Base-by-base conservation (phyloP, 2,329 filamentous ascomycete genomes). In the Hymenoscyphus salicellus region DNA sequence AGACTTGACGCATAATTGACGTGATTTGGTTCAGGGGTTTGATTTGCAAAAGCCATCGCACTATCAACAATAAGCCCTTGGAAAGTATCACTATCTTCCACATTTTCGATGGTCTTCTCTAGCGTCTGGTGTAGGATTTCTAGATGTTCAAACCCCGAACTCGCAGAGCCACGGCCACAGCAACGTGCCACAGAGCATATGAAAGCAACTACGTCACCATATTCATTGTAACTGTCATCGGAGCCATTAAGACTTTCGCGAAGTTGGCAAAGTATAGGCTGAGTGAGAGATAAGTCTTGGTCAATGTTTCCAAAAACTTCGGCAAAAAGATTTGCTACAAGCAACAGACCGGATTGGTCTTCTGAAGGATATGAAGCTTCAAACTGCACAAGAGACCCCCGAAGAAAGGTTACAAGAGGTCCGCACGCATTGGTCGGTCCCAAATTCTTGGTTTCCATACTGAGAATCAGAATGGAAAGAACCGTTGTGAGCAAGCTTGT, bases 161-260 rank as follows among this genome's bases (percentile, higher is more conserved):
- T 72, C 1, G 72, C 71, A 14, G 75, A 68, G 5, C 75, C 78
- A 64, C 80, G 79, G 17, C 80, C 78, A 67, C 81, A 83, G 68
- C 77, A 81, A 36, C 81, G 79, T 2, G 83, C 80, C 11, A 84
- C 73, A 6, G 78, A 79, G 63, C 79, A 80, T 33, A 81, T 71
- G 43, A 86, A 75, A 1, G 74, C 70, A 5, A 69, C 70, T 16
- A 68, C 56, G 43, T 69, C 66, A 32, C 62, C 46, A 43, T 71
- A 72, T 7, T n/a, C 49, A 11, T 58, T 55, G 16, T 63, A 46
- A 1, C 59, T 60, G 10, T 57, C 14, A 11, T 20, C 38, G 2
- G 20, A 38, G 16, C 55, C 33, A 26, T 55, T 23, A 20, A 52
- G 46, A n/a, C 59, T 52, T 26, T 63, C 41, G 11, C 55, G 55